A percentile compares a stretch with the other conserved stretches of the same genome.
phyloP scores from a whole-genome alignment of 2,329 filamentous ascomycete species.

The Fusarium nurragi region DNA sequence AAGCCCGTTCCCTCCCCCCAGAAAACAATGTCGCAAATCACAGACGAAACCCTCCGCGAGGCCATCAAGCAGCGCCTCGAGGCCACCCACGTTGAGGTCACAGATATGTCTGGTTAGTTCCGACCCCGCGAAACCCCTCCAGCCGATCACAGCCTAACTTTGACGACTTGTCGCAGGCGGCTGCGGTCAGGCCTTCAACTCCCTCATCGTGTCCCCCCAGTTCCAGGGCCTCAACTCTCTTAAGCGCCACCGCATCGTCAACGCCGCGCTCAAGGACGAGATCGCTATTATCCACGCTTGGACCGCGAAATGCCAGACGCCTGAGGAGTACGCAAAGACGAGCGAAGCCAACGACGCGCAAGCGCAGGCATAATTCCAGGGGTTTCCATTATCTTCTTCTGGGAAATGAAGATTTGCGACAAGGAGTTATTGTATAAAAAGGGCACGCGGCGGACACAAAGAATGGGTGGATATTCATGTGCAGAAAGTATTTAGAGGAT shows the following conservation, averaged over 20 bases:
- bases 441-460: neutral
- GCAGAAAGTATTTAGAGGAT: neutral
- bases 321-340: slow-evolving; percentile 79
- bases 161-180: slow-evolving; percentile 56
- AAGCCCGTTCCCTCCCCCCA: neutral
- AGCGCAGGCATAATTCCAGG: slow-evolving; percentile 7
- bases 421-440: slow-evolving; percentile 15
- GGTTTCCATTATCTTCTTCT: neutral
- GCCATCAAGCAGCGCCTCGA: slow-evolving; percentile 76
- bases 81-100: slow-evolving; percentile 84
- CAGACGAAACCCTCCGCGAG: slow-evolving; percentile 73
- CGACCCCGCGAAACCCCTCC: slow-evolving; percentile 26
- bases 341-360: slow-evolving; percentile 23
- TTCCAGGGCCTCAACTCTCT: slow-evolving; percentile 80
- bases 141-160: slow-evolving; percentile 29
- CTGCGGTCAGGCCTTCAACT: slow-evolving; percentile 69
- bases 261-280: slow-evolving; percentile 82
- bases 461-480: neutral
- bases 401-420: neutral
- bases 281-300: slow-evolving; percentile 93
- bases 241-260: slow-evolving; percentile 87
- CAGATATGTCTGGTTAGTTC: slow-evolving; percentile 85
- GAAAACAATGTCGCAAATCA: slow-evolving; percentile 68
- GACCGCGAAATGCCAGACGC: slow-evolving; percentile 93
- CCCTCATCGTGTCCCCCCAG: slow-evolving; percentile 69